These are phyloP conservation scores for Thraustochytrium striatum DNA, from an alignment of 352 stramenopile genomes.

Conservation along the genomic window DNA sequence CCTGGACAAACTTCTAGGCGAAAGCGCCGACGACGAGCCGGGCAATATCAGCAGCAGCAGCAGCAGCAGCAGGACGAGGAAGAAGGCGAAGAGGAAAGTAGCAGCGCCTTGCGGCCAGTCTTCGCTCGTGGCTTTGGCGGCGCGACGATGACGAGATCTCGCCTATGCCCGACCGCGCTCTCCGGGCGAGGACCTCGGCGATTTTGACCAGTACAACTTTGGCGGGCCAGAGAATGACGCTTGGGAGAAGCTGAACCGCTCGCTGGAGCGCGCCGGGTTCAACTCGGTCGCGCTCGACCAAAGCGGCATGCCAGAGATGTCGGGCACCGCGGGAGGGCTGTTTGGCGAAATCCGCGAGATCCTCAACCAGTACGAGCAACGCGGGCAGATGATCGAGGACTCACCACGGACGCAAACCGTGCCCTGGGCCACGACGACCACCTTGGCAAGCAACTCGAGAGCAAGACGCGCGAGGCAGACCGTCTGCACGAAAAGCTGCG, in stretches of 20 bases:
- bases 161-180: no score
- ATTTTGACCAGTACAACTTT: background rate
- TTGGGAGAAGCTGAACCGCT: slow-evolving; percentile 16
- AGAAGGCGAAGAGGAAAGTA: no score
- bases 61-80: no score
- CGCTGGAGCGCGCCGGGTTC: slow-evolving; percentile 18
- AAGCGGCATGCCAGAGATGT: background rate
- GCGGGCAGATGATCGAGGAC: slow-evolving; percentile 33
- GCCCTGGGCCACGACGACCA: background rate
- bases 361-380: slow-evolving; percentile 15
- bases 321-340: background rate
- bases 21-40: background rate
- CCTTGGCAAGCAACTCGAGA: background rate
- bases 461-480: background rate
- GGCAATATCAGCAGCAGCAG: no score
- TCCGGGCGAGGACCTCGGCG: no score
- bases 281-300: background rate
- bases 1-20: slow-evolving; percentile 13
- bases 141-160: no score
- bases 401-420: background rate
- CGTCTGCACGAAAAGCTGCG: slow-evolving; percentile 5
- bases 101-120: no score
- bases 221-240: background rate
- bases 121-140: no score
- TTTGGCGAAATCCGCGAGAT: background rate